phyloP scores from a whole-genome alignment of 139 green algal genomes.

The Diplosphaera chodatii region DNA sequence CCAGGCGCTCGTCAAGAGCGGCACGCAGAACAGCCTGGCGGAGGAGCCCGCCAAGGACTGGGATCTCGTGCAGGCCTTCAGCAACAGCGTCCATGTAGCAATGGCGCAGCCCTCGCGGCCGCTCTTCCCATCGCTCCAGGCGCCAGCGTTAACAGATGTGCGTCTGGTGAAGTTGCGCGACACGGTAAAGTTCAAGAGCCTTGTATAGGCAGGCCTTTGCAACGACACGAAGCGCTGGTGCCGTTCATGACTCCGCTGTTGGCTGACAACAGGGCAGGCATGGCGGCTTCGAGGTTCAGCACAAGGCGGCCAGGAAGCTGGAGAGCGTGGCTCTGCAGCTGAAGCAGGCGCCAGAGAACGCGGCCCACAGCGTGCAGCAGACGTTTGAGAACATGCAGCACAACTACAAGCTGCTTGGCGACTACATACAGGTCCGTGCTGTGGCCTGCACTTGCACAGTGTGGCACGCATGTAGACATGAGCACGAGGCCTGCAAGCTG shows the following conservation, averaged over 20 bases:
- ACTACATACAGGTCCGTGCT: not conserved
- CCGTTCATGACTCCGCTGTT: not conserved
- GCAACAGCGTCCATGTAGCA: not conserved
- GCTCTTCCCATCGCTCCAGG: not conserved
- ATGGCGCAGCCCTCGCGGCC: not conserved
- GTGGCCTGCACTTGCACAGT: too few species aligned
- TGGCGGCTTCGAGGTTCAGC: not conserved
- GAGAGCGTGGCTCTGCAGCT: conserved; percentile 17
- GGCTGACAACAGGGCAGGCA: conserved; percentile 11
- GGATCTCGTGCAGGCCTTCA: not conserved
- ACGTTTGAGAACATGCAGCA: conserved; percentile 42
- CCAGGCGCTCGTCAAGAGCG: not conserved
- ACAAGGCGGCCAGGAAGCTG: conserved; percentile 20
- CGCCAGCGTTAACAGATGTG: not conserved
- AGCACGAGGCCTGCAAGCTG: not conserved
- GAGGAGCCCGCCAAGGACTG: conserved; percentile 6
- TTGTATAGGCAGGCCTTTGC: not conserved
- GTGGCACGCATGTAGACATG: not conserved
- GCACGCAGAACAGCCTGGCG: conserved; percentile 2
- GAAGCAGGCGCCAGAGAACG: conserved; percentile 26
- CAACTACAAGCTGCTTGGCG: conserved; percentile 29
- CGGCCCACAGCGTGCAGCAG: conserved; percentile 20
- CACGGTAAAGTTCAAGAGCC: not conserved
- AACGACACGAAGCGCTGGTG: not conserved
- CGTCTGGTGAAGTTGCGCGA: too few species aligned